Evolutionary conservation across 1,139 yeast species (phyloP).

Genomic region (Scheffersomyces insectosa): DNA sequence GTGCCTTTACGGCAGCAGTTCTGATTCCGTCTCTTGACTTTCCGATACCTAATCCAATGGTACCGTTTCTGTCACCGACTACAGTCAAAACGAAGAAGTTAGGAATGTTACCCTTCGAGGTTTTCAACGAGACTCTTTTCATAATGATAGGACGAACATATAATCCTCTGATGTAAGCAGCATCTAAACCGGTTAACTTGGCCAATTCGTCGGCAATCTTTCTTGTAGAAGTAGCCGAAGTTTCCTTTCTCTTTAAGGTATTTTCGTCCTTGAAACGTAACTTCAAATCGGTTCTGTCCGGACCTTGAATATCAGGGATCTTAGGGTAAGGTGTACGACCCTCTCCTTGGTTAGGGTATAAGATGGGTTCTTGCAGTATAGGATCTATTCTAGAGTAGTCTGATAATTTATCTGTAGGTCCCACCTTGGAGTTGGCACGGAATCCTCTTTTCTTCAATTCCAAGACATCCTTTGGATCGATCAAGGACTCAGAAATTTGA

Average conservation of each 20-base stretch:
- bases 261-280: conserved; percentile 33
- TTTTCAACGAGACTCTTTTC: conserved; percentile 89
- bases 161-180: conserved; percentile 62
- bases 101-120: conserved; percentile 89
- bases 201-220: conserved; percentile 60
- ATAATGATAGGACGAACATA: conserved; percentile 66
- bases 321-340: conserved; percentile 43
- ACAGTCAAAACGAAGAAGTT: conserved; percentile 84
- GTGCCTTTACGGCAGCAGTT: conserved; percentile 81
- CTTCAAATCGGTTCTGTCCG: conserved; percentile 43
- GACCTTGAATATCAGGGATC: conserved; percentile 42
- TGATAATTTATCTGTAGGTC: conserved; percentile 25
- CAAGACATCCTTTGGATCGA: conserved; percentile 56
- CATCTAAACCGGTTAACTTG: conserved; percentile 73
- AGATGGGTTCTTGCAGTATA: conserved; percentile 48
- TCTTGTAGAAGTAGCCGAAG: conserved; percentile 18
- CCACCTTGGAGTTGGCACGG: conserved; percentile 31
- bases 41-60: conserved; percentile 95
- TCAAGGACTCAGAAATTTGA: conserved; percentile 72
- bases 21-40: conserved; percentile 79
- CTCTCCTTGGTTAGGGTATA: conserved; percentile 47
- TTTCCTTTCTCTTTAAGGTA: conserved; percentile 11
- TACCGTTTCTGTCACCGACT: conserved; percentile 92
- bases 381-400: conserved; percentile 42
- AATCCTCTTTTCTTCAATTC: conserved; percentile 34